These are phyloP conservation scores for Candida sphagnicola DNA, from an alignment of 805 yeast genomes.

Conservation along the genomic window DNA sequence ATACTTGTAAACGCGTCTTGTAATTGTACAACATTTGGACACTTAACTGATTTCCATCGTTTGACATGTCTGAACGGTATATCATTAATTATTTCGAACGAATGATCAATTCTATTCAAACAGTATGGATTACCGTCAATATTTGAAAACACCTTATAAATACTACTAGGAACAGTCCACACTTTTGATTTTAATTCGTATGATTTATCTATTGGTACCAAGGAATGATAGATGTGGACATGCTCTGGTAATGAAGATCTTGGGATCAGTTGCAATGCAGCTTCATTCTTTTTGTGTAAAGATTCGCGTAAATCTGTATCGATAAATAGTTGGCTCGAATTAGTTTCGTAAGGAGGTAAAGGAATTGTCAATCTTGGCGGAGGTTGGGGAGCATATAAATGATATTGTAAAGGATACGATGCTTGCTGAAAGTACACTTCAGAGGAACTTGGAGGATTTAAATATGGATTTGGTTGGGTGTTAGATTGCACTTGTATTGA, in stretches of 20 bases:
- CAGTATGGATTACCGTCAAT: conserved; percentile 74
- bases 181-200: conserved; percentile 28
- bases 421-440: conserved; percentile 5
- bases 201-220: conserved; percentile 70
- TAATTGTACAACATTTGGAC: conserved; percentile 57
- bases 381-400: conserved; percentile 86
- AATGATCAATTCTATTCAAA: conserved; percentile 63
- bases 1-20: conserved; percentile 84
- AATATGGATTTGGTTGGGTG: conserved; percentile 1
- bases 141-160: conserved; percentile 79
- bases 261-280: conserved; percentile 65
- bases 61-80: conserved; percentile 56
- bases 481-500: conserved; percentile 2
- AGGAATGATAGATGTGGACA: conserved; percentile 66
- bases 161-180: conserved; percentile 55
- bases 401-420: conserved; percentile 65
- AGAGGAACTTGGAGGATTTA: conserved; percentile 2
- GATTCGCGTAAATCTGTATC: conserved; percentile 68
- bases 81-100: conserved; percentile 36
- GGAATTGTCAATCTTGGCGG: conserved; percentile 65
- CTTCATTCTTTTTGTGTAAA: conserved; percentile 72
- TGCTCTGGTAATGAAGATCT: conserved; percentile 51
- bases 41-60: conserved; percentile 59
- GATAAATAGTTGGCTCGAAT: conserved; percentile 65
- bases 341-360: conserved; percentile 67